These are phyloP conservation scores for Penicillium sp. DNA, from an alignment of 2,329 filamentous ascomycete genomes.

Conservation along the genomic window DNA sequence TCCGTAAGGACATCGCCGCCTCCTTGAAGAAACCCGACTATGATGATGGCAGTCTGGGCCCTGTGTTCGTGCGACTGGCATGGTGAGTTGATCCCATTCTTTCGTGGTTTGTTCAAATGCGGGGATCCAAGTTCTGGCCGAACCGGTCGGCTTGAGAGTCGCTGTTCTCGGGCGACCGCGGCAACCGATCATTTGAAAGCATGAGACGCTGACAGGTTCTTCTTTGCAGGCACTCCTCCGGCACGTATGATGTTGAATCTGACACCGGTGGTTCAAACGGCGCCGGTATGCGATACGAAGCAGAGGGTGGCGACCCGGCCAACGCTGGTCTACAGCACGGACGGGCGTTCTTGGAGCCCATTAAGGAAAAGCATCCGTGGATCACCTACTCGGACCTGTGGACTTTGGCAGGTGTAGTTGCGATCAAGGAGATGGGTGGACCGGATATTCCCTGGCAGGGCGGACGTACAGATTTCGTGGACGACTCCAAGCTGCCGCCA, in stretches of 20 bases:
- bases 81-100: constrained; percentile 45
- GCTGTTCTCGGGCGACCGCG: background rate
- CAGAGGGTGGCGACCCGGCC: constrained; percentile 62
- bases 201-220: constrained; percentile 6
- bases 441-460: constrained; percentile 57
- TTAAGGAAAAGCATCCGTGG: constrained; percentile 60
- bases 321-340: constrained; percentile 65
- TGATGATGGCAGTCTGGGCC: constrained; percentile 64
- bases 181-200: background rate
- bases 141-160: constrained; percentile 5
- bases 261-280: constrained; percentile 65
- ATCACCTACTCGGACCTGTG: constrained; percentile 66
- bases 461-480: constrained; percentile 62
- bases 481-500: constrained; percentile 59
- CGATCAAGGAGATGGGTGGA: constrained; percentile 60
- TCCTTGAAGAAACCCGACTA: constrained; percentile 61
- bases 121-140: background rate
- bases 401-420: constrained; percentile 61
- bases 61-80: constrained; percentile 62
- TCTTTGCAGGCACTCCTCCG: constrained; percentile 56
- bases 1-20: constrained; percentile 54
- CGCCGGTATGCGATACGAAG: constrained; percentile 65
- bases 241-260: constrained; percentile 59
- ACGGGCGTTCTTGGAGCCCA: constrained; percentile 61
- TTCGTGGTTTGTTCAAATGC: background rate